Conservation (phyloP, 331 rosid species). For the Pyrus hybrid region DNA sequence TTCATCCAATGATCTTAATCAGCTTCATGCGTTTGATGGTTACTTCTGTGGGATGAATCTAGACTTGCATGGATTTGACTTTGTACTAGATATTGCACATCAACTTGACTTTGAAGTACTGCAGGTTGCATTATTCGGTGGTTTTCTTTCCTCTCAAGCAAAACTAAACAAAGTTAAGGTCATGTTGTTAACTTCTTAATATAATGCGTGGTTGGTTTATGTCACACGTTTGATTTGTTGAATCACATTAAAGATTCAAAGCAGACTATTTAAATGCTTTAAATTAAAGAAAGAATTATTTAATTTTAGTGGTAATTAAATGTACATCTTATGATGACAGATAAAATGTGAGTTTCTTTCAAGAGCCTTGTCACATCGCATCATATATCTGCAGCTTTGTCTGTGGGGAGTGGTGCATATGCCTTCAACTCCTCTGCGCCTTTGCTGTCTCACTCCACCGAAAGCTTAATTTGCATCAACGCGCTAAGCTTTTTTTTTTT, state of each 20-base stretch:
- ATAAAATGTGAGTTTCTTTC: not conserved
- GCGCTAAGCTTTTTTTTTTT: too few species aligned
- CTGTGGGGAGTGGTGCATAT: not conserved
- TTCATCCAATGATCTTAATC: not conserved
- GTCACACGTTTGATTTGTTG: not conserved
- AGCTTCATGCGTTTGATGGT: not conserved
- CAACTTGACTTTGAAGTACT: not conserved
- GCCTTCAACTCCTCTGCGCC: not conserved
- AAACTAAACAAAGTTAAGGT: not conserved
- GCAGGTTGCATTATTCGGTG: not conserved
- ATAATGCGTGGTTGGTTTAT: not conserved
- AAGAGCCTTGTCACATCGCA: not conserved
- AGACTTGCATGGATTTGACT: not conserved
- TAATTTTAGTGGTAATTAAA: not conserved
- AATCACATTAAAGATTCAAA: not conserved
- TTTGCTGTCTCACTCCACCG: slow-evolving; percentile 17
- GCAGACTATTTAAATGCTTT: not conserved
- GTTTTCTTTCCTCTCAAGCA: not conserved
- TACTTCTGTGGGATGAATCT: not conserved
- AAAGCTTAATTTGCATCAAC: not conserved
- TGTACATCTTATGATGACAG: not conserved
- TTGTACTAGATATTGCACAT: not conserved
- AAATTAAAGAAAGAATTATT: not conserved
- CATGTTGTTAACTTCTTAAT: not conserved
- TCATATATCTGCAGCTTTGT: not conserved